Evolutionary conservation across 768 basidiomycete species (phyloP).

Genomic region (Mycena rebaudengoi): DNA sequence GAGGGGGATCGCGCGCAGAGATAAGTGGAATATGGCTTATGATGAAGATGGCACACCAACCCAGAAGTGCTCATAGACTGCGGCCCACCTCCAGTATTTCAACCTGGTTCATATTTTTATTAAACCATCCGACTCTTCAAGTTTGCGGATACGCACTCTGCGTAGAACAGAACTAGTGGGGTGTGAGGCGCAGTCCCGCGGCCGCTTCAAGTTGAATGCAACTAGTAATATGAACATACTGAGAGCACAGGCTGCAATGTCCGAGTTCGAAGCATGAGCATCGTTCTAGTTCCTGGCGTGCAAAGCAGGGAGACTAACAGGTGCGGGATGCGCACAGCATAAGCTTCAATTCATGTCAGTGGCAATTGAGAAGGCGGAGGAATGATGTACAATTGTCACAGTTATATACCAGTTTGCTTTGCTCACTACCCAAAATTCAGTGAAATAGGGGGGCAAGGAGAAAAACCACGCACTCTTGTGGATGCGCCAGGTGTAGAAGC

Average conservation of each 20-base stretch:
- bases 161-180: background rate
- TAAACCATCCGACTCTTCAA: background rate
- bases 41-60: background rate
- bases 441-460: background rate
- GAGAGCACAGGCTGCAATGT: background rate
- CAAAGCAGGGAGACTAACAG: background rate
- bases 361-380: background rate
- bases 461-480: slow-evolving; percentile 9
- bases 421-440: slow-evolving; percentile 5
- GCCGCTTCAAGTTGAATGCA: background rate
- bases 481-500: slow-evolving; percentile 11
- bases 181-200: background rate
- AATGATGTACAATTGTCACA: background rate
- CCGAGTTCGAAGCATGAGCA: background rate
- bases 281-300: background rate
- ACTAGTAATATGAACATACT: background rate
- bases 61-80: slow-evolving; percentile 1
- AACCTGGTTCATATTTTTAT: background rate
- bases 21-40: background rate
- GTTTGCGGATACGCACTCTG: background rate
- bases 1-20: background rate
- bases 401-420: slow-evolving; percentile 10
- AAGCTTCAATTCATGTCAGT: slow-evolving; percentile 1
- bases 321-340: slow-evolving; percentile 2
- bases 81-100: background rate